Evolutionary conservation across 2,329 filamentous ascomycete species (phyloP).

Genomic region (Aspergillus candidus): DNA sequence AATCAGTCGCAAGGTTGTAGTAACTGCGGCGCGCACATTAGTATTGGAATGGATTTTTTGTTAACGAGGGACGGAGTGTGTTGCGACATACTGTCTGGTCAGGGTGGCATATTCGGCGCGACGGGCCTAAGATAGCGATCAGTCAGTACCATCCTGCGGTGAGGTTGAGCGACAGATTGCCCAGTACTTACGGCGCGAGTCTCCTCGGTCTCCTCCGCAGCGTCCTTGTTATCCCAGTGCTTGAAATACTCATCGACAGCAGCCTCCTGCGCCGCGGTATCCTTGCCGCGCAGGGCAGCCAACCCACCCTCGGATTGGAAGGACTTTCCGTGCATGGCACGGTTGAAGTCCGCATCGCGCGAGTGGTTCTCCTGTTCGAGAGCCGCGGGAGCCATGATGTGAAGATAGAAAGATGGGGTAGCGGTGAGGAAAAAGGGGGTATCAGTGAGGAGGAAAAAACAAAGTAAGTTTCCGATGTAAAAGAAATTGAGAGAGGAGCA

Average conservation of each 20-base stretch:
- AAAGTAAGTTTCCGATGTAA: no score
- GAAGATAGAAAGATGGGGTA: slow-evolving; percentile 9
- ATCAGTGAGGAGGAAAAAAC: slow-evolving; percentile 1
- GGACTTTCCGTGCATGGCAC: slow-evolving; percentile 74
- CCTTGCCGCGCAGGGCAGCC: slow-evolving; percentile 78
- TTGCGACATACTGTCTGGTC: slow-evolving; percentile 72
- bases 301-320: slow-evolving; percentile 66
- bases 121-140: slow-evolving; percentile 52
- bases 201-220: slow-evolving; percentile 72
- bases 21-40: slow-evolving; percentile 51
- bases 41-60: neutral
- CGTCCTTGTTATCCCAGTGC: slow-evolving; percentile 85
- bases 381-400: slow-evolving; percentile 47
- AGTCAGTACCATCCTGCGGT: slow-evolving; percentile 10
- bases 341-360: slow-evolving; percentile 87
- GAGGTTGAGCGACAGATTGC: neutral
- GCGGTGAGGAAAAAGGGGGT: slow-evolving; percentile 14
- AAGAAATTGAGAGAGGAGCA: no score
- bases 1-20: slow-evolving; percentile 93
- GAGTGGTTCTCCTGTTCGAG: slow-evolving; percentile 78
- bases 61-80: neutral
- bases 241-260: slow-evolving; percentile 92
- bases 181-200: slow-evolving; percentile 61
- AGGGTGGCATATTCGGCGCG: slow-evolving; percentile 86
- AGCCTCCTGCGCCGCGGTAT: slow-evolving; percentile 68